Evolutionary conservation across 2,329 filamentous ascomycete genomes (phyloP), one percentile per base, ranked within the genome.

Genomic region (Colletotrichum graminicola): DNA sequence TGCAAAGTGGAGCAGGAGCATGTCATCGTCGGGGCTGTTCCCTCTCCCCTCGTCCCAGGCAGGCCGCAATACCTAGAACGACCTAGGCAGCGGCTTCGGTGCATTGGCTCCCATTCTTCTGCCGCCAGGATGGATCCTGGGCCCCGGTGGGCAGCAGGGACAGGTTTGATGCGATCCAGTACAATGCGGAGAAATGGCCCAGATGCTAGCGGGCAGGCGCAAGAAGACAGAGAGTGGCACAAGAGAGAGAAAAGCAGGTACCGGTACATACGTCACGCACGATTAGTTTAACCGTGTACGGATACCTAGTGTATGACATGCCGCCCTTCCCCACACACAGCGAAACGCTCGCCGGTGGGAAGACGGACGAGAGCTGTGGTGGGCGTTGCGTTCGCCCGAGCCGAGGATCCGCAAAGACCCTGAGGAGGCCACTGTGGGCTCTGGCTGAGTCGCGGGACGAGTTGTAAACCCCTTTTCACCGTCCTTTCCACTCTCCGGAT

Each of bases 391-490:
- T 63, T 73, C 73, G 64, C 64, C 67, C 73, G 71, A 74, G 73
- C 71, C 73, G 71, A 56, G 23, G 62, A 71, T 73, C 73, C 71
- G 71, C 71, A 66, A 41, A 49, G 67, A 67, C 71, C 71, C 66
- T 71, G 62, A 66, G 11, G 34, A 55, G 41, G 32, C 47, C 60
- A 47, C n/a, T 47, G 45, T 47, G 45, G 45, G 45, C 21, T 66
- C 39, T 23, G 52, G 36, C 56, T 61, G 70, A 65, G 66, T 69
- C 66, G 61, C 47, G 70, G 66, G 55, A 55, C 54, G 54, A 63
- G 52, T 26, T 55, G 62, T 43, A 69, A 69, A 69, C 21, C 26
- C 49, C 49, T 32, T 29, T 32, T 29, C 21, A 10, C 43, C 29
- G 23, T 16, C 49, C 47, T 29, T 23, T 12, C 12, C 52, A 14